These are phyloP conservation scores for Leishmania gerbilli DNA, from an alignment of 208 protist species.

Conservation along the genomic window DNA sequence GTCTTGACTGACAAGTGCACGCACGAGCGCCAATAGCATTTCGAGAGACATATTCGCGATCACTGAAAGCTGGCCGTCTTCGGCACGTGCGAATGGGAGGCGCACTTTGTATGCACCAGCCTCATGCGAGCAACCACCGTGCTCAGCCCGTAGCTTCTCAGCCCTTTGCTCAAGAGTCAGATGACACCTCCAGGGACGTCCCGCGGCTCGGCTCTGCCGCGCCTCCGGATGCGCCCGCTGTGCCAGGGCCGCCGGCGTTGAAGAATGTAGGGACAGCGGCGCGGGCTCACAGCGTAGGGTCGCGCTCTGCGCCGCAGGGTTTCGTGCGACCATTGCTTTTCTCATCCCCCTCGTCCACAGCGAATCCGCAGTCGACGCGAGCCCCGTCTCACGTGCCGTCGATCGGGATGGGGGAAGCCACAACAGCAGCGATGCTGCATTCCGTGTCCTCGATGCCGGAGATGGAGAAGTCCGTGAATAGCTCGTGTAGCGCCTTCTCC, in stretches of 20 bases:
- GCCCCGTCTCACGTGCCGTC: not conserved
- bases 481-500: slow-evolving; percentile 28
- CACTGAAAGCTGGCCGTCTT: not conserved
- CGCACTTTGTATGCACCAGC: not conserved
- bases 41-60: not conserved
- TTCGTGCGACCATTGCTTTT: not conserved
- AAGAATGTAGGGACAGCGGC: not conserved
- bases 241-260: not conserved
- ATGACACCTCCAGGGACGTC: not conserved
- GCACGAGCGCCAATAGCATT: not conserved
- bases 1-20: not conserved
- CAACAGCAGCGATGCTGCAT: not conserved
- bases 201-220: not conserved
- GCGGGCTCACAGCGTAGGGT: not conserved
- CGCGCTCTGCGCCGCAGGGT: not conserved
- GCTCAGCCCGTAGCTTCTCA: not conserved
- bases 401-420: not conserved
- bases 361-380: not conserved
- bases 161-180: not conserved
- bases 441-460: not conserved
- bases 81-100: slow-evolving; percentile 1
- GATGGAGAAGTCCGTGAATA: not conserved
- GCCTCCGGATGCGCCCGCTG: not conserved
- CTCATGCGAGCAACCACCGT: not conserved
- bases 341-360: not conserved